Base-by-base conservation (phyloP, 1,284 basidiomycete genomes). In the Inonotus obliquus region DNA sequence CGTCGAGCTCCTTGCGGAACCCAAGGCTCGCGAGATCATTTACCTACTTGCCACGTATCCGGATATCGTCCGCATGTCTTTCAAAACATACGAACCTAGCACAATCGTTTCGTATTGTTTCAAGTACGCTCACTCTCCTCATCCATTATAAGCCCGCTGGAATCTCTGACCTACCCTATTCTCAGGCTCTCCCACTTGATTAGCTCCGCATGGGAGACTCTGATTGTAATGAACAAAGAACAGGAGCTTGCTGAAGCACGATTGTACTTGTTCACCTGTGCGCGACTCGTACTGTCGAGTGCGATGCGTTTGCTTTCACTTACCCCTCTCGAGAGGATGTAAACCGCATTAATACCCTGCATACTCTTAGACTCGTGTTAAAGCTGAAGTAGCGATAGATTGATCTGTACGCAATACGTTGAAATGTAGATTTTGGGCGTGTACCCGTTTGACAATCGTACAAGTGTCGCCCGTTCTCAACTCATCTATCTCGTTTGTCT, bases 281-380 rank as follows among this genome's bases (percentile, higher is more conserved):
- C 95, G 61, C 83, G 92, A 76, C 91, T 96, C 69, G 96, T 98
- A 21, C 79, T 99, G 61, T 90, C 83, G 6, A 86, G 85, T 58
- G 91, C 94, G 55, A 90, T 99, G 87, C 83, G 87, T 68, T 72
- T 99, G 74, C 76, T 99, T 68, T 96, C 92, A 67, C 84, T 98
- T 67, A 84, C 86, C 59, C 96, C 94, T 5, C 78, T 98, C 62
- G 93, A 98, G 76, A 81, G 93, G 70, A 98, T 99, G 96, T 98
- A 66, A 6, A 27, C 25, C 14, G 27, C 27, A 17, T 9, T 52
- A 29, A 17, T 52, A 35, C 32, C 9, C 4, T 52, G 5, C 32
- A 17, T 19, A 14, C 51, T n/a, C 47, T n/a, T 25, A 49, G 19
- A 23, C 47, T 49, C 25, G 9, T 2, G 1, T 14, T 25, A 4